Evolutionary conservation across 1,284 basidiomycete species (phyloP).

Genomic region (Cryptococcus sp.): DNA sequence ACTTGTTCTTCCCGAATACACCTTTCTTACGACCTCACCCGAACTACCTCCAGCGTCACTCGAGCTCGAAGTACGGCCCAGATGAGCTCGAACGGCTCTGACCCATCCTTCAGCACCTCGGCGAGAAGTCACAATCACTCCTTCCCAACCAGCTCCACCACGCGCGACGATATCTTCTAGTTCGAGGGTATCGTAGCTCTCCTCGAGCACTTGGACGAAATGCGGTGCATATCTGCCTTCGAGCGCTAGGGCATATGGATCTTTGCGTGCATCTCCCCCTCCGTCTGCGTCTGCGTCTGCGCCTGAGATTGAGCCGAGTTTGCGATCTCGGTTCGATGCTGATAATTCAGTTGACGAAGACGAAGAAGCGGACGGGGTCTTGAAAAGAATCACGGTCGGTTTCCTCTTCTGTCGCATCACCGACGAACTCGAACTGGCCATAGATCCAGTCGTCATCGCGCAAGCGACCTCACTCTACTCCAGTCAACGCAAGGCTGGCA

Average conservation of each 20-base stretch:
- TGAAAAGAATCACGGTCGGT: slow-evolving; percentile 21
- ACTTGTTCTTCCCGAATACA: background rate
- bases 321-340: background rate
- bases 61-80: background rate
- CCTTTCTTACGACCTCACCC: too few relatives aligned
- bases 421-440: background rate
- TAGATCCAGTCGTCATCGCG: background rate
- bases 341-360: background rate
- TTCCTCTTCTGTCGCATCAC: background rate
- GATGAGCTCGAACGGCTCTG: slow-evolving; percentile 6
- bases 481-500: too few relatives aligned
- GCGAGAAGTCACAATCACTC: slow-evolving; percentile 14
- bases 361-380: slow-evolving; percentile 12
- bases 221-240: slow-evolving; percentile 1
- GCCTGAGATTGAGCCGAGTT: background rate
- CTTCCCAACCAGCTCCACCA: slow-evolving; percentile 10
- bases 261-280: too few relatives aligned
- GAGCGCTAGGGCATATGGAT: too few relatives aligned
- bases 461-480: too few relatives aligned
- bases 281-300: too few relatives aligned
- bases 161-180: background rate
- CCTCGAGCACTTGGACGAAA: slow-evolving; percentile 11
- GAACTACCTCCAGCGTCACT: background rate
- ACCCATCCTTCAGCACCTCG: slow-evolving; percentile 21
- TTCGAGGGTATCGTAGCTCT: slow-evolving; percentile 10